A percentile compares a stretch with the other conserved stretches of the same genome.
Conservation (phyloP, 2,329 filamentous ascomycete species). For the Cercospora beticola region DNA sequence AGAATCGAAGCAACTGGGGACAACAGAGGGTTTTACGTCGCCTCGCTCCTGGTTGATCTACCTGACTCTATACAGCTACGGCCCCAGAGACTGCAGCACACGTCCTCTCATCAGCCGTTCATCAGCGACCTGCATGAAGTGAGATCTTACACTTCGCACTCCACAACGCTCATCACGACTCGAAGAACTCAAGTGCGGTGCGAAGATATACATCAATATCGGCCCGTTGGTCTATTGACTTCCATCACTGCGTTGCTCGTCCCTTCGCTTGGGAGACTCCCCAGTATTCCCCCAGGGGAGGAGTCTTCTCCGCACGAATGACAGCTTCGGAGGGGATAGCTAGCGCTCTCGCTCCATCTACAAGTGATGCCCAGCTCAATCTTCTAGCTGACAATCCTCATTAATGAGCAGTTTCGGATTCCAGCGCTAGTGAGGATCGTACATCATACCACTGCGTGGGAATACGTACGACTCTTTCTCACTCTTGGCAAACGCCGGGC, state of each 20-base stretch:
- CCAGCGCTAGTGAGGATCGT: neutral
- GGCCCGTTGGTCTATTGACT: neutral
- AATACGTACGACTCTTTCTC: neutral
- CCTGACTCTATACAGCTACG: neutral
- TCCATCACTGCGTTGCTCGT: neutral
- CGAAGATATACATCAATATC: neutral
- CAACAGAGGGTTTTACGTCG: neutral
- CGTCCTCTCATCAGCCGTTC: neutral
- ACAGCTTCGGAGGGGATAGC: neutral
- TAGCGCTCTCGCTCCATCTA: neutral
- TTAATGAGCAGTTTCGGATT: neutral
- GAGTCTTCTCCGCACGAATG: neutral
- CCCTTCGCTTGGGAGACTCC: neutral
- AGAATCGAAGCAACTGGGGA: neutral
- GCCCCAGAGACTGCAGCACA: neutral
- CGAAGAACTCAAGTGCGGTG: neutral
- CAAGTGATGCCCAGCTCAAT: neutral
- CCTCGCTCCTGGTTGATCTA: neutral
- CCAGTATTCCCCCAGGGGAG: neutral
- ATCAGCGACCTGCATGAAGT: neutral
- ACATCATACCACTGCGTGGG: neutral
- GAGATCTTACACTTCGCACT: neutral
- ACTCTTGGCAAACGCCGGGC: neutral
- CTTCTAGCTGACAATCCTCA: neutral
- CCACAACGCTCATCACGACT: neutral